A percentile compares a stretch with the other conserved stretches of the same genome.
These are phyloP conservation scores for Cercospora brassicicola DNA, from an alignment of 2,329 filamentous ascomycete genomes.

Conservation along the genomic window DNA sequence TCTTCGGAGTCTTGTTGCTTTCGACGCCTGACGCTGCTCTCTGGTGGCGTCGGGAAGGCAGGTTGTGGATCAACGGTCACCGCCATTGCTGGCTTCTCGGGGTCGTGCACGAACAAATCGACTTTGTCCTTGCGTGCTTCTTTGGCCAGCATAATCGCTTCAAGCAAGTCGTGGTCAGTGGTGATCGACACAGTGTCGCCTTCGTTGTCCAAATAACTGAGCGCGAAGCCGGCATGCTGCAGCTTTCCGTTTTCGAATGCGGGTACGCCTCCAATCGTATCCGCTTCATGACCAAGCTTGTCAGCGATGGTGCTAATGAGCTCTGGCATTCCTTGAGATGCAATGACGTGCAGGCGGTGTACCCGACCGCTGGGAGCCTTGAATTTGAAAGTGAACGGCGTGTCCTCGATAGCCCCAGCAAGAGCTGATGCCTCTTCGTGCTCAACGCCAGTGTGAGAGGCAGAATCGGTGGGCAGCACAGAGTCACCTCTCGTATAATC, in stretches of 20 bases:
- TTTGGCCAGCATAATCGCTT: constrained; percentile 82
- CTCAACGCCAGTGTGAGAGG: constrained; percentile 76
- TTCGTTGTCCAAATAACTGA: constrained; percentile 96
- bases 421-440: constrained; percentile 70
- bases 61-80: constrained; percentile 62
- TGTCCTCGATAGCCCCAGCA: constrained; percentile 63
- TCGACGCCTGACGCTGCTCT: constrained; percentile 50
- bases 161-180: constrained; percentile 86
- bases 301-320: constrained; percentile 74
- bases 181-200: constrained; percentile 97
- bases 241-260: constrained; percentile 76
- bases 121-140: constrained; percentile 83
- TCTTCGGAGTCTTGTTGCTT: constrained; percentile 49
- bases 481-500: constrained; percentile 71
- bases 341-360: constrained; percentile 82
- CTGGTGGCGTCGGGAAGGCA: constrained; percentile 54
- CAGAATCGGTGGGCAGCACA: constrained; percentile 88
- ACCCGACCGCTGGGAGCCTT: constrained; percentile 94
- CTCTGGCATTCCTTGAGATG: constrained; percentile 75
- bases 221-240: constrained; percentile 74
- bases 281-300: constrained; percentile 82
- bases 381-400: constrained; percentile 97
- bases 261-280: constrained; percentile 78
- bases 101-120: constrained; percentile 93
- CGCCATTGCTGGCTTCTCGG: constrained; percentile 79